Base-by-base conservation (phyloP, 176 grass and related monocot species). In the Eleusine coracana region DNA sequence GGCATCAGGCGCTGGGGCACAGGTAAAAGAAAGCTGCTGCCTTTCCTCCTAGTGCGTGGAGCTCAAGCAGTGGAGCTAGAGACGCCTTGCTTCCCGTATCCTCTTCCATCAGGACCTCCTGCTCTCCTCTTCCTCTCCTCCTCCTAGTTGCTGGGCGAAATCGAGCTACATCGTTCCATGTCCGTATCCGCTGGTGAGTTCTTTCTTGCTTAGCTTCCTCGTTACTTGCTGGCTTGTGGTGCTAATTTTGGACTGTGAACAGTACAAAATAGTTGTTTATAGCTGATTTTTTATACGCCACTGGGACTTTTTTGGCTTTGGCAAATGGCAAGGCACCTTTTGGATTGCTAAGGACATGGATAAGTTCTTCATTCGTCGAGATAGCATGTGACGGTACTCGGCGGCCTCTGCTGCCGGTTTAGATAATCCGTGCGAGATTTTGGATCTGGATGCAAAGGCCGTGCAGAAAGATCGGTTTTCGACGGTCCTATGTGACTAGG, bases 31-130 rank as follows among this genome's bases (percentile, higher is more conserved):
- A 78, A 41, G 68, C 66, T 59, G 63, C 83, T 27, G 64, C 71
- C 25, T 82, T 85, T 76, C 72, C 85, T 82, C 54, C 21, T 52
- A 66, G 67, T 79, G 83, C 68, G 78, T 73, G 61, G 85, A 81
- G 82, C 69, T 56, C 23, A 38, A 74, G 60, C 18, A 62, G 77
- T 68, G 75, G 81, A 78, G 40, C 42, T 69, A 80, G 55, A 73
- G 17, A 42, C 45, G 55, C 34, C 73, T 85, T 70, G 63, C 64
- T 36, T 54, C 56, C 80, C 61, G 68, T 58, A 42, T 76, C 52
- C 39, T 63, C 60, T 14, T 72, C 73, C 1, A 29, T 67, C 46
- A 16, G 15, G 12, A n/a, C 34, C 14, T 37, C 66, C 66, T 41
- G 66, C 66, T 21, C 56, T 64, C 39, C 12, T 39, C 5, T 1